These are phyloP conservation scores for Calycina marina DNA, from an alignment of 2,329 filamentous ascomycete species.

Conservation along the genomic window DNA sequence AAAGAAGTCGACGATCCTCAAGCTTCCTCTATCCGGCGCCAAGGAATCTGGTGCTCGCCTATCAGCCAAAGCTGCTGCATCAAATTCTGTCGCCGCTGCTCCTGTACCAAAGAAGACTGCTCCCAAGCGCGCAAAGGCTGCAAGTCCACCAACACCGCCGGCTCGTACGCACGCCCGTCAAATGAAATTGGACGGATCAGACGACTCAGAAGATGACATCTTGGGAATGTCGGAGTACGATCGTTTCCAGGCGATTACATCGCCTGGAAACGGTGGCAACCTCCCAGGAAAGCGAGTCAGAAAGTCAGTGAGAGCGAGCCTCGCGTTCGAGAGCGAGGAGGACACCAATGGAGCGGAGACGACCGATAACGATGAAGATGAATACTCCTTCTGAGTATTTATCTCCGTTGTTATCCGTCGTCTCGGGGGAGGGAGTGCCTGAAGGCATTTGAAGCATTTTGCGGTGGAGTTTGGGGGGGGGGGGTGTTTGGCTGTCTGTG, in stretches of 20 bases:
- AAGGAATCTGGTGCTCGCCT: too few relatives aligned
- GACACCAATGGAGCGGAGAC: slow-evolving; percentile 5
- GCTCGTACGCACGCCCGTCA: slow-evolving; percentile 12
- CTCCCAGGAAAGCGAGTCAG: slow-evolving; percentile 17
- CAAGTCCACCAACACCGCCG: slow-evolving; percentile 7
- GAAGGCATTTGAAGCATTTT: not conserved
- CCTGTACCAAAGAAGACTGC: slow-evolving; percentile 4
- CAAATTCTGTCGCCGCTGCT: not conserved
- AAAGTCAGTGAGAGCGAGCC: slow-evolving; percentile 8
- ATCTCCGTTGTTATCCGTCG: not conserved
- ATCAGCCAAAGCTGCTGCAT: too few relatives aligned
- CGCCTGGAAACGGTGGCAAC: slow-evolving; percentile 11
- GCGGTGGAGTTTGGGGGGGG: not conserved
- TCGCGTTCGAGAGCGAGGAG: too few relatives aligned
- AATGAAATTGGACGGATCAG: slow-evolving; percentile 7
- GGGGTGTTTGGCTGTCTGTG: not conserved
- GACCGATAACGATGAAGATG: not conserved
- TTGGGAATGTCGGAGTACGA: slow-evolving; percentile 18
- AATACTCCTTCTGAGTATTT: not conserved
- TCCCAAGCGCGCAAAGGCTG: slow-evolving; percentile 2
- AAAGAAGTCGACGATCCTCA: too few relatives aligned
- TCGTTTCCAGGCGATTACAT: slow-evolving; percentile 15
- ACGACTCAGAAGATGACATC: slow-evolving; percentile 10
- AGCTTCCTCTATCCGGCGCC: too few relatives aligned
- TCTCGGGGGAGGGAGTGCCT: not conserved